Evolutionary conservation across 1,139 yeast genomes (phyloP).

Genomic region (Geotrichum macrosporum): DNA sequence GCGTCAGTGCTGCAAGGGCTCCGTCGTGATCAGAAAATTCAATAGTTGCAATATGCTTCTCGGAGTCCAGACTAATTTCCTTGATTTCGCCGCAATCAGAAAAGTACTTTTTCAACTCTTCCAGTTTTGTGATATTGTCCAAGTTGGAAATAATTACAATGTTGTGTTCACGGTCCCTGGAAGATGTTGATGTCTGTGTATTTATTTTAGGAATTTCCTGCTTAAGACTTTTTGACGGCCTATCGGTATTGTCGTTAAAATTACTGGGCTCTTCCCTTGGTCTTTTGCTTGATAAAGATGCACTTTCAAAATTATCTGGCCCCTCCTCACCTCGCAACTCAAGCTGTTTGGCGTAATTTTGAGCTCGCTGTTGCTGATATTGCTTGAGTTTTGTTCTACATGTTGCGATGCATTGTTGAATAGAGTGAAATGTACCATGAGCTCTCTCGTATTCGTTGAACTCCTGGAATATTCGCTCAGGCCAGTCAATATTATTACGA

Average conservation of each 20-base stretch:
- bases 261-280: constrained; percentile 40
- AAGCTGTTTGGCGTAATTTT: constrained; percentile 8
- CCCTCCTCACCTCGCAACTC: constrained; percentile 34
- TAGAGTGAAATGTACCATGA: constrained; percentile 36
- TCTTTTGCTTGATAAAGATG: constrained; percentile 32
- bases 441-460: constrained; percentile 44
- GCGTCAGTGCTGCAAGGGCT: constrained; percentile 58
- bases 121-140: constrained; percentile 36
- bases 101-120: constrained; percentile 45
- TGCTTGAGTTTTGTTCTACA: constrained; percentile 17
- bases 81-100: constrained; percentile 58
- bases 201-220: constrained; percentile 4
- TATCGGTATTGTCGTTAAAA: neutral
- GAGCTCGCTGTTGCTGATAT: constrained; percentile 17
- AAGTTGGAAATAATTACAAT: constrained; percentile 49
- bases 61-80: constrained; percentile 24
- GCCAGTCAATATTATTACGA: constrained; percentile 45
- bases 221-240: constrained; percentile 10
- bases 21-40: constrained; percentile 54
- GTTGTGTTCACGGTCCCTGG: constrained; percentile 54
- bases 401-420: constrained; percentile 30
- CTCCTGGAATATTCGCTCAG: constrained; percentile 49
- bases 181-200: neutral
- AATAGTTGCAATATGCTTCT: constrained; percentile 32
- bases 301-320: constrained; percentile 29